Evolutionary conservation across 2,329 filamentous ascomycete species (phyloP).

Genomic region (Talaromyces pinophilus): DNA sequence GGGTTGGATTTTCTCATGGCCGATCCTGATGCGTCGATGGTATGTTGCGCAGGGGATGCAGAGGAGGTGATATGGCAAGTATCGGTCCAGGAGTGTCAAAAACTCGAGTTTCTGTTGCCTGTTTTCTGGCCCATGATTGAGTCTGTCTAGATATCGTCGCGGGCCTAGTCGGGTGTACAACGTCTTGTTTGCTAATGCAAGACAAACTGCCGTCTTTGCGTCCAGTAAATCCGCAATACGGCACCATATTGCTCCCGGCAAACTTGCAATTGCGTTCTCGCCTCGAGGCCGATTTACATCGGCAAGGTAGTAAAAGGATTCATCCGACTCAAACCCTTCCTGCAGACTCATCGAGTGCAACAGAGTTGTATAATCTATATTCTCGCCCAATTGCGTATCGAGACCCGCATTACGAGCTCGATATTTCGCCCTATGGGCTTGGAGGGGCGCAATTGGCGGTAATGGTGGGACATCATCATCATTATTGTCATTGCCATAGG

Average conservation of each 20-base stretch:
- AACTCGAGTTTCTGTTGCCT: constrained; percentile 52
- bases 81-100: constrained; percentile 53
- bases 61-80: constrained; percentile 58
- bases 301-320: constrained; percentile 25
- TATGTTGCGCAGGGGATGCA: constrained; percentile 61
- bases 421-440: constrained; percentile 40
- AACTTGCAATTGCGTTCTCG: constrained; percentile 48
- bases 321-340: constrained; percentile 31
- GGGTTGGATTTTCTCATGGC: constrained; percentile 56
- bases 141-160: constrained; percentile 36
- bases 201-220: constrained; percentile 51
- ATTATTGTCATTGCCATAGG: background rate
- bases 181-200: constrained; percentile 53
- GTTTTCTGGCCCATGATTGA: constrained; percentile 47
- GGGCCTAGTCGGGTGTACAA: constrained; percentile 48
- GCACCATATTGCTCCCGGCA: constrained; percentile 52
- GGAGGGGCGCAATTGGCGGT: constrained; percentile 34
- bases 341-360: constrained; percentile 39
- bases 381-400: constrained; percentile 41
- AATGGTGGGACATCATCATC: constrained; percentile 13
- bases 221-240: constrained; percentile 45
- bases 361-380: constrained; percentile 39
- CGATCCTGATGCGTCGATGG: constrained; percentile 56
- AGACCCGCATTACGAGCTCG: constrained; percentile 30
- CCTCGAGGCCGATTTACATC: constrained; percentile 33